phyloP scores from a whole-genome alignment of 306 rosid species.

The Elaeagnus macrophylla region DNA sequence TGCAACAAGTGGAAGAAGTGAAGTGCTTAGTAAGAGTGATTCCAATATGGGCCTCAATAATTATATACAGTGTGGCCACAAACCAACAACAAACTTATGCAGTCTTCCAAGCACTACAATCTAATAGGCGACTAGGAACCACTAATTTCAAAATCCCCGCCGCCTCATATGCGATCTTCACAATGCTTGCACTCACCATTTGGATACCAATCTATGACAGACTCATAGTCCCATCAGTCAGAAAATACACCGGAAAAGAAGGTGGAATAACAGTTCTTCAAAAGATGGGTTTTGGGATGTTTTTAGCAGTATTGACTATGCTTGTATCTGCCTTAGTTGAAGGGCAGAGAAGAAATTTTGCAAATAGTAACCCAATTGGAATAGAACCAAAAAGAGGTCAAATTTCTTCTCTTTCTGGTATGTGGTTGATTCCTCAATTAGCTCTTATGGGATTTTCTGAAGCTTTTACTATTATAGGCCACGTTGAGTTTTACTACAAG shows the following conservation, averaged over 20 bases:
- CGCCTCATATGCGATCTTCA: conserved; percentile 16
- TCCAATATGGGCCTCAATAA: conserved; percentile 40
- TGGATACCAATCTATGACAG: conserved; percentile 33
- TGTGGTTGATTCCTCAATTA: conserved; percentile 38
- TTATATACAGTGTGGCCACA: conserved; percentile 26
- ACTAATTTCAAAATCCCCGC: conserved; percentile 22
- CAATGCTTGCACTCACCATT: conserved; percentile 23
- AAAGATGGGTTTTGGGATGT: conserved; percentile 31
- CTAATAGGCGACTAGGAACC: conserved; percentile 19
- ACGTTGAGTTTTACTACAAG: conserved; percentile 28
- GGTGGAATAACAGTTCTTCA: conserved; percentile 31
- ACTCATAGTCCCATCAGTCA: conserved; percentile 16
- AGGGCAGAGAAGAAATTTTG: conserved; percentile 15
- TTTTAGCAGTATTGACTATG: conserved; percentile 16
- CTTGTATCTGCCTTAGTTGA: conserved; percentile 27
- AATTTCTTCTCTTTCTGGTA: conserved; percentile 26
- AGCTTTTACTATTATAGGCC: conserved; percentile 18
- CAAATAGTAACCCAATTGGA: conserved; percentile 16
- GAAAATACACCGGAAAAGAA: conserved; percentile 25
- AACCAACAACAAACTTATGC: conserved; percentile 28
- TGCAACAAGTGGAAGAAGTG: conserved; percentile 36
- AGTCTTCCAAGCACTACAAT: conserved; percentile 43
- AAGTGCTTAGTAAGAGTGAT: conserved; percentile 25
- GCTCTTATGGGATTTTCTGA: conserved; percentile 22
- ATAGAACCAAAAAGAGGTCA: conserved; percentile 16